Percentiles rank a stretch among this genome's conserved stretches.
phyloP scores from a whole-genome alignment of 495 filamentous ascomycete species.

The Aspergillus funiculosus region DNA sequence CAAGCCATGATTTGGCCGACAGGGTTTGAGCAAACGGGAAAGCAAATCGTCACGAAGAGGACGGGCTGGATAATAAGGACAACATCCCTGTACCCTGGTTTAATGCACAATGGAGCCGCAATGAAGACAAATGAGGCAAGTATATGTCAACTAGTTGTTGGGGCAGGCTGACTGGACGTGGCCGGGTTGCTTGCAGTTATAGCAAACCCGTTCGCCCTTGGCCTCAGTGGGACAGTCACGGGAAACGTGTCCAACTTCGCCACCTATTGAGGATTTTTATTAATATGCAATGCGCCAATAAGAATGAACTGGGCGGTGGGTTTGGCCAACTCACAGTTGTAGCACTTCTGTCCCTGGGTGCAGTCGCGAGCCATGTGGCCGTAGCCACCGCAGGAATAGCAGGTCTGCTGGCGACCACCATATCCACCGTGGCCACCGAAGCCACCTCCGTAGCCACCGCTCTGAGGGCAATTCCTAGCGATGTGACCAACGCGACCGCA shows the following conservation, averaged over 20 bases:
- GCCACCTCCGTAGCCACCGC: slow-evolving; percentile 45
- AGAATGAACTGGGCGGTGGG: background rate
- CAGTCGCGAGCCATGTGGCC: slow-evolving; percentile 97
- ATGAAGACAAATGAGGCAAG: slow-evolving; percentile 25
- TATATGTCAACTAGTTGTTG: slow-evolving; percentile 52
- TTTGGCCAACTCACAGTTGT: slow-evolving; percentile 68
- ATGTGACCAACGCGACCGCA: slow-evolving; percentile 97
- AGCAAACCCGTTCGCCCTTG: slow-evolving; percentile 89
- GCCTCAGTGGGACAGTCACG: slow-evolving; percentile 92
- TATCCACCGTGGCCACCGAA: slow-evolving; percentile 39
- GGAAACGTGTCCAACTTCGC: slow-evolving; percentile 87
- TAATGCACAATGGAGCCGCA: slow-evolving; percentile 15
- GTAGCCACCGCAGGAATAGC: slow-evolving; percentile 94
- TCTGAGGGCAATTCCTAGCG: slow-evolving; percentile 86
- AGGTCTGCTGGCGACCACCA: slow-evolving; percentile 64
- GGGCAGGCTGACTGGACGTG: slow-evolving; percentile 93
- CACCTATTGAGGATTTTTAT: slow-evolving; percentile 41
- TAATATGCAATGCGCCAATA: slow-evolving; percentile 2
- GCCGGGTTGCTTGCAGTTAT: slow-evolving; percentile 97
- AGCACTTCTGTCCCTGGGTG: slow-evolving; percentile 98
- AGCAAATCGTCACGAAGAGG: slow-evolving; percentile 18
- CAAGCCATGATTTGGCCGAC: slow-evolving; percentile 13
- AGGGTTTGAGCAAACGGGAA: slow-evolving; percentile 7
- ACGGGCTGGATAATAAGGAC: slow-evolving; percentile 13
- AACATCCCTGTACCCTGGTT: slow-evolving; percentile 13